Conservation (phyloP, 768 basidiomycete species). For the Cytidiella melzeri region DNA sequence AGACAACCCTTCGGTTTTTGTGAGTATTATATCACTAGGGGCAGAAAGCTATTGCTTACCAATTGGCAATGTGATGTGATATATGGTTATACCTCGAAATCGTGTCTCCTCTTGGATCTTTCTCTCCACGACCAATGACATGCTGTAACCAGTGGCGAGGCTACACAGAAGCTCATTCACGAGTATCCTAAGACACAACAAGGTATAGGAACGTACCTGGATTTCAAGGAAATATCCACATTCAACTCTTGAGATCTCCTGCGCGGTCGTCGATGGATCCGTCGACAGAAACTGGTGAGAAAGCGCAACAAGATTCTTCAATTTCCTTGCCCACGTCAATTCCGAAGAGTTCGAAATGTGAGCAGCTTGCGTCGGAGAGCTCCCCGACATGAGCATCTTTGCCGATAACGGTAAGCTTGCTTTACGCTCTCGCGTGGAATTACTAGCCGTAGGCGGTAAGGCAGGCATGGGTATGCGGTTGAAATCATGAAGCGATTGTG, state of each 20-base stretch:
- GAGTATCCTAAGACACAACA: slow-evolving; percentile 9
- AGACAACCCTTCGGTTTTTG: slow-evolving; percentile 92
- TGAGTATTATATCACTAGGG: slow-evolving; percentile 9
- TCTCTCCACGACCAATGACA: slow-evolving; percentile 63
- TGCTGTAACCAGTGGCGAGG: slow-evolving; percentile 86
- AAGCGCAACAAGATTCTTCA: slow-evolving; percentile 57
- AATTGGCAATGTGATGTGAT: slow-evolving; percentile 80
- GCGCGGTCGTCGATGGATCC: slow-evolving; percentile 66
- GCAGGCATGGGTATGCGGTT: slow-evolving; percentile 3
- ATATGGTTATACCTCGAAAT: slow-evolving; percentile 69
- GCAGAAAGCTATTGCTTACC: slow-evolving; percentile 50
- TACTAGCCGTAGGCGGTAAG: slow-evolving; percentile 13
- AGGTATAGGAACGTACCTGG: slow-evolving; percentile 42
- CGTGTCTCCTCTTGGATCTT: slow-evolving; percentile 57
- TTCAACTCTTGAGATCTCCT: slow-evolving; percentile 79
- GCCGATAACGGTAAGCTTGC: slow-evolving; percentile 55
- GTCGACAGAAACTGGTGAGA: slow-evolving; percentile 50
- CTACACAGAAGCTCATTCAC: slow-evolving; percentile 31
- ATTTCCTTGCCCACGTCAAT: slow-evolving; percentile 45
- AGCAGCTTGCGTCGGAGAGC: slow-evolving; percentile 16
- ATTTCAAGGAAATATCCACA: slow-evolving; percentile 68
- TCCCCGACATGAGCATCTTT: slow-evolving; percentile 33
- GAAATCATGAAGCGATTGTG: slow-evolving; percentile 18
- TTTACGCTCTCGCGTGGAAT: slow-evolving; percentile 52
- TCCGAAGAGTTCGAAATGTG: slow-evolving; percentile 27